Base-by-base conservation (phyloP, 129 eudicot genomes). In the Gnaphalium uliginosum region DNA sequence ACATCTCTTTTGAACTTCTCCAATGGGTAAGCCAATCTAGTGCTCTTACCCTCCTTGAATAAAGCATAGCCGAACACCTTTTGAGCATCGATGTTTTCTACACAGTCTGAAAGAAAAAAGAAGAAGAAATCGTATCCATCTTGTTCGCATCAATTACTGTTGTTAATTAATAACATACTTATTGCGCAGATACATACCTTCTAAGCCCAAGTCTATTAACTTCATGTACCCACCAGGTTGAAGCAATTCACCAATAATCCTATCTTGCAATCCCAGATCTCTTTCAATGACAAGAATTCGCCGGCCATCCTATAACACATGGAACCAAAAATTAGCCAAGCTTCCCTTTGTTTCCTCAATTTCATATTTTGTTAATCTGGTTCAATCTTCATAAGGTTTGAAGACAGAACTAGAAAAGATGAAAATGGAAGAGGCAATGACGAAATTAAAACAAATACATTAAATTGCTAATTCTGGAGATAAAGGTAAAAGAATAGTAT, bases 201-300 rank as follows among this genome's bases (percentile, higher is more conserved):
- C 92, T 72, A 84, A 85, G 25, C 79, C 91, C 76, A 87, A 78
- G 72, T 84, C 77, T 27, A 81, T 81, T 54, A 87, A 41, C 79
- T 87, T 87, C 61, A 84, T 67, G 68, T 84, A 87, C 50, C 91
- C 91, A 53, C 91, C 91, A 5, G 91, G 91, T 69, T 87, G 91
- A 66, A 87, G 83, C 79, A 84, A 74, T 65, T 87, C 91, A 59
- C 89, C 89, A 18, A 87, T 89, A 24, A 87, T 82, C 68, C 92
- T 83, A 56, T 87, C 87, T 68, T 86, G 92, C 87, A 81, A 81
- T 17, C 82, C 79, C 19, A 84, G 46, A 67, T 87, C 87, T 82
- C 92, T 82, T 74, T 87, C 91, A n/a, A 87, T 74, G 32, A 82
- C 88, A 73, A 75, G 86, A 68, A 87, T 76, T 73, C 62, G 81